A percentile compares a stretch with the other conserved stretches of the same genome.
Conservation (phyloP, 139 green algal genomes). For the Micractinium sp. region DNA sequence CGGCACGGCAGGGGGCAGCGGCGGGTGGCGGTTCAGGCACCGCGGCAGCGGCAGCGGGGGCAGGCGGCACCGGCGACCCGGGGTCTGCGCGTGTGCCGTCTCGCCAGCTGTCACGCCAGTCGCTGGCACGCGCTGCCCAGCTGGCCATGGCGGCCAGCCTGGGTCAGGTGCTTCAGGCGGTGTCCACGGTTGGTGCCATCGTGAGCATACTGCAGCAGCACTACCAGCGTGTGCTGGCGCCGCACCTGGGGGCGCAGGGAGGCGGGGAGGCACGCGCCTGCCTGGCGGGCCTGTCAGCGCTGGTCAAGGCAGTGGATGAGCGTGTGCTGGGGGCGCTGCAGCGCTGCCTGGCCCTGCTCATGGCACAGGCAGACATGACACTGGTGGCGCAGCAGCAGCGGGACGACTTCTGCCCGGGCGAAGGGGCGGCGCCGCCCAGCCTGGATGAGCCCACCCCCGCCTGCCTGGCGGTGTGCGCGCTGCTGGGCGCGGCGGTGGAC, state of each 20-base stretch:
- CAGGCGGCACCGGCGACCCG: neutral
- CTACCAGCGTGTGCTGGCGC: conserved; percentile 47
- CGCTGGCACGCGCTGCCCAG: neutral
- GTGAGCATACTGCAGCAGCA: conserved; percentile 57
- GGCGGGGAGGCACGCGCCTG: conserved; percentile 43
- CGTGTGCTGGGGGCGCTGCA: conserved; percentile 56
- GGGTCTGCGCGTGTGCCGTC: no score
- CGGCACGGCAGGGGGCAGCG: neutral
- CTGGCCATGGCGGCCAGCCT: conserved; percentile 34
- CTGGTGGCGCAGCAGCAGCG: conserved; percentile 62
- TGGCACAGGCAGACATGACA: conserved; percentile 57
- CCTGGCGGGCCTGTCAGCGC: conserved; percentile 53
- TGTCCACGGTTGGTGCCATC: conserved; percentile 42
- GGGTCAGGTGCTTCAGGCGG: conserved; percentile 53
- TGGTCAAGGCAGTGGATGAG: conserved; percentile 59
- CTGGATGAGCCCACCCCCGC: conserved; percentile 70
- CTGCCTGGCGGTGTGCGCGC: conserved; percentile 49
- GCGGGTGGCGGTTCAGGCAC: no score
- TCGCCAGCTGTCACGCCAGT: no score
- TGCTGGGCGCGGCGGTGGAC: conserved; percentile 50
- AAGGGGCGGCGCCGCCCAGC: conserved; percentile 36
- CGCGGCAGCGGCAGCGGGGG: neutral
- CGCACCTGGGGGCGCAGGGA: conserved; percentile 24
- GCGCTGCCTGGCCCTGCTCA: conserved; percentile 54
- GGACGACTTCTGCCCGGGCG: conserved; percentile 64